Base-by-base conservation (phyloP, 2,329 filamentous ascomycete genomes). In the Aspergillus proliferans region DNA sequence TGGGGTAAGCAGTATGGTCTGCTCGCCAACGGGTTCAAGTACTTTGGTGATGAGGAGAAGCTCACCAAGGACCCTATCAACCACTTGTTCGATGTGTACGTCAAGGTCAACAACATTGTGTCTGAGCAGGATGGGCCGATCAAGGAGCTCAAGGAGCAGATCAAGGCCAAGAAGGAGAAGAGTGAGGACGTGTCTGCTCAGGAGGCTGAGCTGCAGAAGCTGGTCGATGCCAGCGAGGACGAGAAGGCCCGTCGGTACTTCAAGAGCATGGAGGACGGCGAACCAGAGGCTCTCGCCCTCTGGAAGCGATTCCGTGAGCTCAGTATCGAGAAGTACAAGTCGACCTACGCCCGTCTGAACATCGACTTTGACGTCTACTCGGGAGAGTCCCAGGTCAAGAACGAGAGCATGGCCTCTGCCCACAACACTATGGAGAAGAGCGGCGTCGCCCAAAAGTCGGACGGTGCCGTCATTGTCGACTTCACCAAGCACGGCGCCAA, bases 1-100 rank as follows among this genome's bases (percentile, higher is more conserved):
- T 85, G 82, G 82, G 82, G 82, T 46, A 84, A 84, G 72, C 82
- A 85, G 64, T 84, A 84, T 52, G 82, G 82, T 58, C 72, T 85
- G 30, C 68, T 84, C 45, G 81, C 80, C 8, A 77, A 83, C 49
- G 82, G 82, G 1, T 85, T 81, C 62, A 76, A 82, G 58, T 73
- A 75, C 55, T 85, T 80, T 53, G 82, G 82, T 43, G 77, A 72
- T 51, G 81, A 84, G 64, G 79, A 82, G 55, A 76, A 78, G 57
- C 69, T 85, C 33, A 65, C 74, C 46, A 76, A 76, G 58, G 80
- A 85, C 61, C 81, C 82, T 1, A 83, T 84, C 58, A 81, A 80
- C 59, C 82, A 85, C 62, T 68, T 85, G 38, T 84, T 84, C 56
- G 78, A 85, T 53, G 81, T 85, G 47, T 85, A 85, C 60, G 81